A percentile compares a stretch with the other conserved stretches of the same genome.
phyloP scores from a whole-genome alignment of 805 yeast genomes.

The Candida maesae region DNA sequence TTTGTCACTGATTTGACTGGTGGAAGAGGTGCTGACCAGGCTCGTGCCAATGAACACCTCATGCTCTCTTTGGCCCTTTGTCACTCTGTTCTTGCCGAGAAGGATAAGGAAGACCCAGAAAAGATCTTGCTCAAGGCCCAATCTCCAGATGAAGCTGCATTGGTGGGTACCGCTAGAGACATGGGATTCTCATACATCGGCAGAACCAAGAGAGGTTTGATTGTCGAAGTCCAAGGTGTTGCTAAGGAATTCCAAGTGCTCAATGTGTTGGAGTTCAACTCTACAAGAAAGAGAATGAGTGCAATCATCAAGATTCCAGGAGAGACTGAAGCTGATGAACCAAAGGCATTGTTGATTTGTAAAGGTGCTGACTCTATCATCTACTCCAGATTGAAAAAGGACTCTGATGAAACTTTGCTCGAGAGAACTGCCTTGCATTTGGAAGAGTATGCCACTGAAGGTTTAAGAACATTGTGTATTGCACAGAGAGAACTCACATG shows the following conservation, averaged over 20 bases:
- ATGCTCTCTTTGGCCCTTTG: slow-evolving; percentile 75
- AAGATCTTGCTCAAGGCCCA: slow-evolving; percentile 65
- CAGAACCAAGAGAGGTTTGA: slow-evolving; percentile 63
- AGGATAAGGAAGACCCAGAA: slow-evolving; percentile 54
- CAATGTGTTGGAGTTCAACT: slow-evolving; percentile 72
- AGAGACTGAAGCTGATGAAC: slow-evolving; percentile 34
- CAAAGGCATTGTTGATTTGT: slow-evolving; percentile 64
- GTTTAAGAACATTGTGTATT: slow-evolving; percentile 75
- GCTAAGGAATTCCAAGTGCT: slow-evolving; percentile 67
- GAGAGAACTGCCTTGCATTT: slow-evolving; percentile 65
- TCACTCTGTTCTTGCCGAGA: slow-evolving; percentile 73
- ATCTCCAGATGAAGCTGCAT: slow-evolving; percentile 85
- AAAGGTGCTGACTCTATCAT: slow-evolving; percentile 86
- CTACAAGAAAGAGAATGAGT: slow-evolving; percentile 87
- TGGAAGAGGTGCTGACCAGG: slow-evolving; percentile 46
- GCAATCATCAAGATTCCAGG: slow-evolving; percentile 57
- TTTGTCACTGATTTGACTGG: slow-evolving; percentile 63
- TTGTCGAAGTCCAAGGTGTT: slow-evolving; percentile 66
- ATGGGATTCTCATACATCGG: slow-evolving; percentile 66
- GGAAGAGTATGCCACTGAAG: slow-evolving; percentile 78
- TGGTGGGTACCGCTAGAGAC: slow-evolving; percentile 77
- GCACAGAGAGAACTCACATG: slow-evolving; percentile 64
- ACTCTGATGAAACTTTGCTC: slow-evolving; percentile 41
- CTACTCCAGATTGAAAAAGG: slow-evolving; percentile 56
- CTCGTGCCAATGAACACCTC: slow-evolving; percentile 62